These are phyloP conservation scores for Leccinum barrowsii DNA, from an alignment of 768 basidiomycete genomes.

Conservation along the genomic window DNA sequence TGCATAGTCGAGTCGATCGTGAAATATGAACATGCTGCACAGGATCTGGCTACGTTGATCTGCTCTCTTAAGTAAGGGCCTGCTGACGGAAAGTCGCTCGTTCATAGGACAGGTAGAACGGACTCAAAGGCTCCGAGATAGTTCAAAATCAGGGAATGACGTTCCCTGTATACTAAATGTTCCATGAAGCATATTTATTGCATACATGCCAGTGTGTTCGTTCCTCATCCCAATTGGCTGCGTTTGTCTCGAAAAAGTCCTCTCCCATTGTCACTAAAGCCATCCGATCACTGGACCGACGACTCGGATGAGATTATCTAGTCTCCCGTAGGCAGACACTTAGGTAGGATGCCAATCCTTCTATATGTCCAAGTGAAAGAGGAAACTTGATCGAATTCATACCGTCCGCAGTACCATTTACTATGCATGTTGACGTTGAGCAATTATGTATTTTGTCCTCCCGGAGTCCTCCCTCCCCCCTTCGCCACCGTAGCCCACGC, in stretches of 20 bases:
- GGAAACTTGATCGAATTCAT: background rate
- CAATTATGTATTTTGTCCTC: background rate
- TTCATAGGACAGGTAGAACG: background rate
- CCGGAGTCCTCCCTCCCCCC: too few species aligned
- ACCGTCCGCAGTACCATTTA: too few species aligned
- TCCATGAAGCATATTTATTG: background rate
- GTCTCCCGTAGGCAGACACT: too few species aligned
- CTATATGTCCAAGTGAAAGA: background rate
- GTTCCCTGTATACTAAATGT: background rate
- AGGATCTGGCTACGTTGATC: background rate
- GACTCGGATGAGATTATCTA: too few species aligned
- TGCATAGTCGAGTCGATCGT: too few species aligned
- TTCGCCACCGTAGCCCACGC: too few species aligned
- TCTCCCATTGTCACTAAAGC: too few species aligned
- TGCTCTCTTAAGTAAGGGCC: background rate
- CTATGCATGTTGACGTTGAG: constrained; percentile 7
- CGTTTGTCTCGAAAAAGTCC: background rate
- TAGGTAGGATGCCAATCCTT: too few species aligned
- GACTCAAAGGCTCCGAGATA: background rate
- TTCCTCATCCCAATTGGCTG: background rate
- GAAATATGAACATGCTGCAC: too few species aligned
- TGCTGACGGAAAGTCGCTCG: background rate
- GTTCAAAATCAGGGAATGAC: background rate
- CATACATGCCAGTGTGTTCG: background rate
- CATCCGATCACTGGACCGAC: too few species aligned